These are phyloP conservation scores for Leccinum broughii DNA, from an alignment of 768 basidiomycete genomes.

Conservation along the genomic window DNA sequence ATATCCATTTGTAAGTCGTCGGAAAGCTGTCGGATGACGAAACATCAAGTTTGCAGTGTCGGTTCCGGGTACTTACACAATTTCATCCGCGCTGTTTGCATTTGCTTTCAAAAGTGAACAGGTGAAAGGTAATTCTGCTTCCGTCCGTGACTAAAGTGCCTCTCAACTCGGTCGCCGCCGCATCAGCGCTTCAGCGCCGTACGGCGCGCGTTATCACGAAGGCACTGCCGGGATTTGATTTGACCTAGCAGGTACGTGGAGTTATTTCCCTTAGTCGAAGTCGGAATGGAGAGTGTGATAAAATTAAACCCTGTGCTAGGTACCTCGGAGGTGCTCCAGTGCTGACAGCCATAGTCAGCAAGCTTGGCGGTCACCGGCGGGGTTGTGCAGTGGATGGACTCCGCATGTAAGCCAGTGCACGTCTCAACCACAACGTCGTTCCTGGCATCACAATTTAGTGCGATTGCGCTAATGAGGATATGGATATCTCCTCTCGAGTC, in stretches of 20 bases:
- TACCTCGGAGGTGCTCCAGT: not conserved
- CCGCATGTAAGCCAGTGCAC: slow-evolving; percentile 3
- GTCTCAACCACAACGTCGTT: not conserved
- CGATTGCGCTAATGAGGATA: not conserved
- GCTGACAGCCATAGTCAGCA: not conserved
- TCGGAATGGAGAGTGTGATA: not conserved
- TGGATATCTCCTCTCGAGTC: not conserved
- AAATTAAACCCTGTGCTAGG: not conserved
- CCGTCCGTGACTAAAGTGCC: not conserved
- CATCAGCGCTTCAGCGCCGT: not conserved
- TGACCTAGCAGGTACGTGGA: not conserved
- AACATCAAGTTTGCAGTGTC: slow-evolving; percentile 10
- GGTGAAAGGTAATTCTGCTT: not conserved
- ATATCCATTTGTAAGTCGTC: not conserved
- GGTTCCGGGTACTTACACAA: not conserved
- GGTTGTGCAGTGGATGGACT: not conserved
- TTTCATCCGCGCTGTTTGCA: slow-evolving; percentile 13
- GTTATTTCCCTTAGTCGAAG: not conserved
- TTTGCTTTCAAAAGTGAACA: not conserved
- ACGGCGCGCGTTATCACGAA: not conserved
- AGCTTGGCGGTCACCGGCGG: not conserved
- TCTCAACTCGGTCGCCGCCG: not conserved
- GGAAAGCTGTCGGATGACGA: slow-evolving; percentile 2
- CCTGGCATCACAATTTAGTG: not conserved
- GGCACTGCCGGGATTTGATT: not conserved